Base-by-base conservation (phyloP, 73 alveolate genomes). In the Paramecium pentaurelia region DNA sequence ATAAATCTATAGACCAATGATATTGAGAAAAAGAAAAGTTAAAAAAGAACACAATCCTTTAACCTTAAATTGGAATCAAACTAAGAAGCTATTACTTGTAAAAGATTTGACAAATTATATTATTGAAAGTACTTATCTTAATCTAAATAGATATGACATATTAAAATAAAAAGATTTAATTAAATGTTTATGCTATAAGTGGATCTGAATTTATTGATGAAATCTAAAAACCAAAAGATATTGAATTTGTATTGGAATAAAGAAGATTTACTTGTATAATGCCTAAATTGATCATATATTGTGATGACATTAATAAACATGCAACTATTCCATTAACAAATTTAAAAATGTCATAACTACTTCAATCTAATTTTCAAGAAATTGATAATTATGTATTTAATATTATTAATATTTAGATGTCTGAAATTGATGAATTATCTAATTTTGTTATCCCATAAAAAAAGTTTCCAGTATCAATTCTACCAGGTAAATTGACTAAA, bases 251-350 rank as follows among this genome's bases (percentile, higher is more conserved):
- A 32, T 25, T 30, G 28, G 88, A 75, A 34, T 36, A 75, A 18
- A 37, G 88, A 7, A 75, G 60, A 75, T 75, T 75, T 20, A 75
- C 60, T 30, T 22, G 38, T 30, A 10, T 38, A 11, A 75, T 75
- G 88, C 88, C 88, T 22, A 75, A 75, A 38, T 42, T 75, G n/a
- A 75, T 75, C 12, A n/a, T 75, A 8, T 75, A 75, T 38, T 38
- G 88, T 38, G 58, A 38, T 38, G 60, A 36, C 30, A 42, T 38
- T 38, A 42, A 75, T 22, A 38, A 75, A 42, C 36, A 75, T 34
- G 60, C 60, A 42, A 36, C 88, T 38, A 75, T 75, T 28, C 58
- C 68, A 9, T 42, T 75, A 38, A 75, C 88, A 11, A 75, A 75
- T 38, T 42, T 75, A 14, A 38, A 75, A 37, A 38, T 75, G 47